Evolutionary conservation across 78 protist species (phyloP), one percentile per base, ranked within the genome.

Genomic region (Dictyostelium firmibasis): DNA sequence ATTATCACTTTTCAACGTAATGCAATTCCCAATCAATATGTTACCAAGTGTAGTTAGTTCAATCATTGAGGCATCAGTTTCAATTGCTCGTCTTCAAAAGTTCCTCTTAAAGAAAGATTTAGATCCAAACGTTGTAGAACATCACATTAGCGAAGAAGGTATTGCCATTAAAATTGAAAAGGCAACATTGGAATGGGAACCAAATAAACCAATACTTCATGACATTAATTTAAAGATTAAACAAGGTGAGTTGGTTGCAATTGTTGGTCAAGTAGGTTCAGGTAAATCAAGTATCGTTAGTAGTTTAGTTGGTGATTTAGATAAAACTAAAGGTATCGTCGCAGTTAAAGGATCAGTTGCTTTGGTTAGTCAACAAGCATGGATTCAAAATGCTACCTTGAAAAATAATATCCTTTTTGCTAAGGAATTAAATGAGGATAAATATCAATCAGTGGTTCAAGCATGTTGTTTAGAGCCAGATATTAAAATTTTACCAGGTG

Each of bases 371-470:
- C 99, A 99, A 96, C 96, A 94, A 87, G 94, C 97, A 23, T 99
- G 99, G 99, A 98, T 99, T 41, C 91, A 31, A 33, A 98, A 98
- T 93, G 97, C 86, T 3, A 98, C 99, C 2, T 75, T 99, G 20
- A 57, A 96, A 6, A 98, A 98, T 33, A 99, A 99, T 82, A 98
- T 99, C 20, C 76, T 99, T 31, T 99, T 99, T 82, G 98, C 99
- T 8, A 31, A 9, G 3, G 36, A 76, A 41, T 97, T 84, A 14
- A 92, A 98, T 35, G 82, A 60, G 35, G 96, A 69, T 20, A n/a
- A 84, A 50, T 99, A 98, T 81, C 31, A 53, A 8, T 25, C 16
- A 7, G 98, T 96, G 8, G 4, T 99, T 5, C 64, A 84, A 4
- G 98, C 96, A 23, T 98, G 99, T 38, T 95, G 87, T 62, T 93